Percentiles rank a stretch among this genome's conserved stretches.
Conservation (phyloP, 2,329 filamentous ascomycete genomes). For the Kalmusia sp. region DNA sequence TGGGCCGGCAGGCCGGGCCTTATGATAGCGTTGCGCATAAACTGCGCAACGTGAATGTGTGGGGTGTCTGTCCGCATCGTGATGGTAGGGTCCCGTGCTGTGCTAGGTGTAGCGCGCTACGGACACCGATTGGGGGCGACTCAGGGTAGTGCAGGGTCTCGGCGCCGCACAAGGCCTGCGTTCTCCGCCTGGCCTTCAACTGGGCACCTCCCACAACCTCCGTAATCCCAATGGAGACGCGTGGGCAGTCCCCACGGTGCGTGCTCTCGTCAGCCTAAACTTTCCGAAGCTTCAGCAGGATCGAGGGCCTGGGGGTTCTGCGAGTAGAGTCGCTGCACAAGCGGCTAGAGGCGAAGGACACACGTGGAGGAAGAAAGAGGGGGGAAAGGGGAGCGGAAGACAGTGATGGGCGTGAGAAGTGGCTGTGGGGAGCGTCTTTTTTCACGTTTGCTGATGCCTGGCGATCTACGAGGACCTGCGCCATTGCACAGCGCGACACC, state of each 20-base stretch:
- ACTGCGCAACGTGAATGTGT: conserved; percentile 3
- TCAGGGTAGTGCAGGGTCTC: conserved; percentile 6
- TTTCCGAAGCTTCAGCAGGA: neutral
- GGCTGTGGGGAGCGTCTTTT: neutral
- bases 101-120: neutral
- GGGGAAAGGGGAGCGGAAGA: neutral
- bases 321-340: neutral
- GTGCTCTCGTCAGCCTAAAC: conserved; percentile 2
- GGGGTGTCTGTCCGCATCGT: conserved; percentile 5
- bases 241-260: conserved; percentile 3
- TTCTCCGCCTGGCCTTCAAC: neutral
- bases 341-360: conserved; percentile 2
- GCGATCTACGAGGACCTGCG: neutral
- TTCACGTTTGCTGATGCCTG: conserved; percentile 6
- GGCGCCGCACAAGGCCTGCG: neutral
- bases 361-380: neutral
- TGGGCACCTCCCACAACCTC: conserved; percentile 4
- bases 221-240: neutral
- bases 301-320: neutral
- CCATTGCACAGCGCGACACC: conserved; percentile 1
- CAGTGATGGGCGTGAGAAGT: neutral
- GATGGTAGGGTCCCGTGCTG: neutral
- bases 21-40: conserved; percentile 3
- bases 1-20: neutral
- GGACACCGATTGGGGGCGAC: conserved; percentile 5